phyloP scores from a whole-genome alignment of 768 basidiomycete genomes.

The Mycena vitilis region DNA sequence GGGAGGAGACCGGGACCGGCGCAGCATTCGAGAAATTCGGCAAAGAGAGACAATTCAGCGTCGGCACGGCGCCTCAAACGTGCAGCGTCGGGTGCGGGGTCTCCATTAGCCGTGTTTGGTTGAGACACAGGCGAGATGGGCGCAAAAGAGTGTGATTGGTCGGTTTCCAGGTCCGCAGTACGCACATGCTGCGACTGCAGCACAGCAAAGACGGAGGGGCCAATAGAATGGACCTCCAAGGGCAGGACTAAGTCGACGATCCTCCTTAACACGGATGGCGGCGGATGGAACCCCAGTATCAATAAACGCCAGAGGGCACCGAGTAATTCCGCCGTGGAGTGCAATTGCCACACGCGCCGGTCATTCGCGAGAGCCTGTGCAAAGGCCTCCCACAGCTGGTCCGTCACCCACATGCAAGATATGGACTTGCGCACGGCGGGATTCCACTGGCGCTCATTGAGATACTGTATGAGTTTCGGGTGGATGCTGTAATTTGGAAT shows the following conservation, averaged over 20 bases:
- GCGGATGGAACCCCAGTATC: neutral
- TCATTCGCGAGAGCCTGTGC: neutral
- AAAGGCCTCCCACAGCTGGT: neutral
- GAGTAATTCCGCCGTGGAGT: neutral
- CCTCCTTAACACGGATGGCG: neutral
- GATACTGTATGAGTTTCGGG: neutral
- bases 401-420: neutral
- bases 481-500: neutral
- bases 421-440: neutral
- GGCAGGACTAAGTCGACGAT: neutral
- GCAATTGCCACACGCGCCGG: neutral
- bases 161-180: too few relatives aligned
- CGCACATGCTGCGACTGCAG: neutral
- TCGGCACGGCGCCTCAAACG: neutral
- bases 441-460: neutral
- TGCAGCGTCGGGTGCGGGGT: neutral
- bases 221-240: neutral
- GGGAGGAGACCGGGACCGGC: neutral
- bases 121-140: neutral
- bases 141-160: too few relatives aligned
- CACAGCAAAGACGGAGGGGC: neutral
- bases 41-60: neutral
- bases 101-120: too few relatives aligned
- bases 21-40: neutral
- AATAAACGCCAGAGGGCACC: neutral